Base-by-base conservation (phyloP, 2,329 filamentous ascomycete genomes). In the Lasiodiplodia citricola region DNA sequence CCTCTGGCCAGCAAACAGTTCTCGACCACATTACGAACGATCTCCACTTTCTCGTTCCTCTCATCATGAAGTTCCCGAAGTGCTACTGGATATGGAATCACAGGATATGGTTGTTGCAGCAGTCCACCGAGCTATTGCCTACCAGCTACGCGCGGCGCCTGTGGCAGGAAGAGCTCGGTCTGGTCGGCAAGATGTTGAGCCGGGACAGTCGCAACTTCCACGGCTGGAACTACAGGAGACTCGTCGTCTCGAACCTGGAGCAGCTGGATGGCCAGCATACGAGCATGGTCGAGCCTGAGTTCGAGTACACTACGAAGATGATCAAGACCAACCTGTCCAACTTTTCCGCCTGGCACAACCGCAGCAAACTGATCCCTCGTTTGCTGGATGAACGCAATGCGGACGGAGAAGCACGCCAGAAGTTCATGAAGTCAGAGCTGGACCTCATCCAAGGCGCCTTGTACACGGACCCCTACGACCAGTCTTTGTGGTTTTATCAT, bases 51-150 rank as follows among this genome's bases (percentile, higher is more conserved):
- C 90, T 95, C 41, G 88, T 97, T 51, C 92, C 93, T 0, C 86
- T 99, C 23, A 87, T 99, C 62, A 87, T 92, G 72, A 89, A 93
- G 72, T 95, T 89, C 72, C 96, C 96, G 7, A 99, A 99, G 80
- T 98, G 96, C 85, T 99, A 99, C 83, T 98, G 96, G 95, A 95
- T 99, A 75, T 99, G 96, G 96, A 97, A 97, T 74, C 95, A 97
- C 80, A 90, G 96, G 35, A 82, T 91, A 56, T 99, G 96, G 94
- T 83, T 95, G 3, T 84, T 99, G 16, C 84, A 90, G 67, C 88
- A 93, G 78, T 90, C 90, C 41, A 92, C 91, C 57, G 78, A 84
- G 14, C 84, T 90, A 21, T 83, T 97, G 11, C 86, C 88, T 2
- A 71, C 80, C 1, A 68, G 82, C 0, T 76, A 83, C 18, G 88